Conservation (phyloP, 2,329 filamentous ascomycete species). For the Phyllosticta paracitricarpa region DNA sequence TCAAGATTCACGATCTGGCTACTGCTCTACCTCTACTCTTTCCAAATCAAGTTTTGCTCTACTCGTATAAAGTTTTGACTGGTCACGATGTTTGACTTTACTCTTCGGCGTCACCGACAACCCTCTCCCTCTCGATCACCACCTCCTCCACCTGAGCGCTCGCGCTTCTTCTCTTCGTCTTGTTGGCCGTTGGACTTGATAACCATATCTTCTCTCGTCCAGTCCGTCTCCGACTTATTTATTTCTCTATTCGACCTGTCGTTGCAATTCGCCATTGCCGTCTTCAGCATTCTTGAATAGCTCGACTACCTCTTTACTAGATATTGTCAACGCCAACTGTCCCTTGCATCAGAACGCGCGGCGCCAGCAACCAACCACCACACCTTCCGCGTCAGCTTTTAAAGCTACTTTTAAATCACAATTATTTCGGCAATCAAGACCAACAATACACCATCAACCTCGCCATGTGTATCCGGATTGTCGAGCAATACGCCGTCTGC, state of each 20-base stretch:
- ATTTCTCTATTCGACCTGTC: neutral
- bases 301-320: neutral
- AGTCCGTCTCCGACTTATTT: neutral
- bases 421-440: neutral
- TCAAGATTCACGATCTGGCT: constrained; percentile 8
- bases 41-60: neutral
- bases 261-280: neutral
- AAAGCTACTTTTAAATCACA: neutral
- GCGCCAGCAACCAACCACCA: neutral
- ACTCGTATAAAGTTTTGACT: neutral
- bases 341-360: neutral
- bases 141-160: neutral
- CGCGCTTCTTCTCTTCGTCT: neutral
- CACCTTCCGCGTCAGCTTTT: neutral
- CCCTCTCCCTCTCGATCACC: neutral
- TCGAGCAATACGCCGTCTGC: constrained; percentile 28
- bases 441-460: neutral
- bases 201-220: neutral
- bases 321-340: neutral
- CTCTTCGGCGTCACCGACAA: constrained; percentile 4
- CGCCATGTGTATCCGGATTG: constrained; percentile 25
- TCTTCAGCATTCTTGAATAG: neutral
- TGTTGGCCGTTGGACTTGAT: neutral
- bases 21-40: neutral
- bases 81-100: neutral